Evolutionary conservation across 1,284 basidiomycete genomes (phyloP).

Genomic region (Neotropicomus parvogracilis): DNA sequence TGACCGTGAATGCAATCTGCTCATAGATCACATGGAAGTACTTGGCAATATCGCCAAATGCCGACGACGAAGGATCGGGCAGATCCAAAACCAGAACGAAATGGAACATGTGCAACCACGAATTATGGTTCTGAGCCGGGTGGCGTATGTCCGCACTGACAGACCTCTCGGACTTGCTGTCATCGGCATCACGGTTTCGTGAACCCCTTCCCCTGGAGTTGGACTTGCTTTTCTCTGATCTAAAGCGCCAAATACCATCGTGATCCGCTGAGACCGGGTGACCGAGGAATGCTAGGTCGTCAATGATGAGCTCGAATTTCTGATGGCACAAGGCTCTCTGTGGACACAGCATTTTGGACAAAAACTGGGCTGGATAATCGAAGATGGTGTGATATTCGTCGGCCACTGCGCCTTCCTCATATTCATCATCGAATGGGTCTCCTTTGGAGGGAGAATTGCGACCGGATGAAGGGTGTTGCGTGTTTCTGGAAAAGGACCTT

Average conservation of each 20-base stretch:
- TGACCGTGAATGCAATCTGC: constrained; percentile 82
- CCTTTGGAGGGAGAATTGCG: constrained; percentile 44
- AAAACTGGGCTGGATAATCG: constrained; percentile 77
- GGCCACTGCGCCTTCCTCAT: constrained; percentile 34
- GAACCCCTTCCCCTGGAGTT: constrained; percentile 53
- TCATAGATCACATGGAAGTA: constrained; percentile 85
- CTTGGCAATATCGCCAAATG: constrained; percentile 67
- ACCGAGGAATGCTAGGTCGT: constrained; percentile 92
- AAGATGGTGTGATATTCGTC: constrained; percentile 69
- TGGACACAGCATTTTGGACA: constrained; percentile 82
- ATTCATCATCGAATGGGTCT: constrained; percentile 34
- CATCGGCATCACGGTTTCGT: constrained; percentile 37
- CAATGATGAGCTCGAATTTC: constrained; percentile 90
- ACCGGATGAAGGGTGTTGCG: constrained; percentile 41
- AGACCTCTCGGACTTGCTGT: constrained; percentile 36
- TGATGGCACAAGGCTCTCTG: constrained; percentile 83
- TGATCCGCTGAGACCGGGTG: constrained; percentile 84
- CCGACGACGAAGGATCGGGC: constrained; percentile 82
- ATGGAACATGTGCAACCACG: constrained; percentile 81
- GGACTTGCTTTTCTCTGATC: constrained; percentile 50
- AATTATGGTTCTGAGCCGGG: constrained; percentile 25
- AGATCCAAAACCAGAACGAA: constrained; percentile 85
- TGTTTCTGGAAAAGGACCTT: constrained; percentile 40
- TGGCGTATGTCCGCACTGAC: constrained; percentile 30
- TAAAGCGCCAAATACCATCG: constrained; percentile 74